Conservation (phyloP, 78 protist species). For the Dictyostelium purpureum region DNA sequence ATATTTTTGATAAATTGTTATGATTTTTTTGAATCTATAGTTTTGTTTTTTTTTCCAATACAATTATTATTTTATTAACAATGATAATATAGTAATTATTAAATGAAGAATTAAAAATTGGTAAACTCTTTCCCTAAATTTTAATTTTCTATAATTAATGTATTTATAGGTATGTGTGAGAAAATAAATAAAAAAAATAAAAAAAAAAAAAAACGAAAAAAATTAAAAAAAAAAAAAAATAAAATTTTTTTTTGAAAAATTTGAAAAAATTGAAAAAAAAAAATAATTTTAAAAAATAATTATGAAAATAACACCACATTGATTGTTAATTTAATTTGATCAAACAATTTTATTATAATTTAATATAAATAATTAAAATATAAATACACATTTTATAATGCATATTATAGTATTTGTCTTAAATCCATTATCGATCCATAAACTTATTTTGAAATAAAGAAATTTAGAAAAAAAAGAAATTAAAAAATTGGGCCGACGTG, state of each 20-base stretch:
- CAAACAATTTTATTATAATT: too few relatives aligned
- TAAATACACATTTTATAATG: neutral
- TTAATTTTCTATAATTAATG: neutral
- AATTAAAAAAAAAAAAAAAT: neutral
- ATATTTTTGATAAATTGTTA: neutral
- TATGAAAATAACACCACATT: too few relatives aligned
- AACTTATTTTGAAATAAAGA: too few relatives aligned
- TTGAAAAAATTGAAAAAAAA: neutral
- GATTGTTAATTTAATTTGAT: too few relatives aligned
- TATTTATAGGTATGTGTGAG: too few relatives aligned
- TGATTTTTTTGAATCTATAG: neutral
- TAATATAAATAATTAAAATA: too few relatives aligned
- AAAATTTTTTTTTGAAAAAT: neutral
- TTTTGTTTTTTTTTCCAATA: neutral
- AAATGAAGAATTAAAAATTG: neutral
- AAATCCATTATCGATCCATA: too few relatives aligned
- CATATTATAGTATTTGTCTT: too few relatives aligned
- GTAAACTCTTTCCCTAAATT: slow-evolving; percentile 4
- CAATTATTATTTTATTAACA: neutral
- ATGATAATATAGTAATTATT: neutral
- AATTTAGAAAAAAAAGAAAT: neutral
- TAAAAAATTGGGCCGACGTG: too few relatives aligned
- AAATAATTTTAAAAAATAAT: neutral
- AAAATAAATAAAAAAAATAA: neutral
- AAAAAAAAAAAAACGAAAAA: neutral